Percentiles rank a stretch among this genome's conserved stretches.
These are phyloP conservation scores for Leccinum variicolor DNA, from an alignment of 768 basidiomycete species.

Conservation along the genomic window DNA sequence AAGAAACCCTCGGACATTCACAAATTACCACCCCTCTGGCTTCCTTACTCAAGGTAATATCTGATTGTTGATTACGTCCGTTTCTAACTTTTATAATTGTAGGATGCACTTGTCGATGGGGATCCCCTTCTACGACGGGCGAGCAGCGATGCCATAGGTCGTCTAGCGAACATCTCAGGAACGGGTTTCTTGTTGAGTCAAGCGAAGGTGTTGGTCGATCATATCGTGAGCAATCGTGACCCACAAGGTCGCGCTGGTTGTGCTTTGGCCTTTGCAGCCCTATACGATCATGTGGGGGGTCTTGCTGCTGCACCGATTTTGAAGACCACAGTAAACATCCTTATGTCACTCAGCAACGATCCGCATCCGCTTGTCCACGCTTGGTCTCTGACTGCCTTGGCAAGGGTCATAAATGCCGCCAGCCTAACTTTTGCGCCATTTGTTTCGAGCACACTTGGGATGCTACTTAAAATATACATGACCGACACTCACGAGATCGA, in stretches of 20 bases:
- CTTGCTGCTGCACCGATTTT: constrained; percentile 92
- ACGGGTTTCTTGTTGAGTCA: constrained; percentile 81
- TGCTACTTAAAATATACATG: constrained; percentile 87
- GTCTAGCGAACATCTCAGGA: constrained; percentile 78
- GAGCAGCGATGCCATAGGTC: constrained; percentile 86
- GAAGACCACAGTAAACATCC: constrained; percentile 92
- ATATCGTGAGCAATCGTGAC: constrained; percentile 92
- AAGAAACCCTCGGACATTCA: constrained; percentile 62
- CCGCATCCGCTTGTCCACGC: constrained; percentile 97
- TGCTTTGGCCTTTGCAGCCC: constrained; percentile 86
- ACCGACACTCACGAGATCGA: constrained; percentile 91
- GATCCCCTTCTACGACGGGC: constrained; percentile 73
- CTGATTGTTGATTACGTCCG: constrained; percentile 2
- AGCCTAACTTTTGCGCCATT: constrained; percentile 89
- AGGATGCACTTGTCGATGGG: constrained; percentile 81
- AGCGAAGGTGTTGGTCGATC: constrained; percentile 87
- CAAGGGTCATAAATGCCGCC: constrained; percentile 86
- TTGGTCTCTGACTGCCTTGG: constrained; percentile 84
- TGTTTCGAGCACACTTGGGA: constrained; percentile 82
- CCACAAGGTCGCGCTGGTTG: constrained; percentile 92
- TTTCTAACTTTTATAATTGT: constrained; percentile 8
- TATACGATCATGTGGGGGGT: constrained; percentile 89
- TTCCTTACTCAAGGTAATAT: constrained; percentile 73
- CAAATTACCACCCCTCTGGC: constrained; percentile 62
- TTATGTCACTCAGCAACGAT: constrained; percentile 93